Evolutionary conservation across 2,329 filamentous ascomycete species (phyloP), one percentile per base, ranked within the genome.

Genomic region (Orbilia quercus): DNA sequence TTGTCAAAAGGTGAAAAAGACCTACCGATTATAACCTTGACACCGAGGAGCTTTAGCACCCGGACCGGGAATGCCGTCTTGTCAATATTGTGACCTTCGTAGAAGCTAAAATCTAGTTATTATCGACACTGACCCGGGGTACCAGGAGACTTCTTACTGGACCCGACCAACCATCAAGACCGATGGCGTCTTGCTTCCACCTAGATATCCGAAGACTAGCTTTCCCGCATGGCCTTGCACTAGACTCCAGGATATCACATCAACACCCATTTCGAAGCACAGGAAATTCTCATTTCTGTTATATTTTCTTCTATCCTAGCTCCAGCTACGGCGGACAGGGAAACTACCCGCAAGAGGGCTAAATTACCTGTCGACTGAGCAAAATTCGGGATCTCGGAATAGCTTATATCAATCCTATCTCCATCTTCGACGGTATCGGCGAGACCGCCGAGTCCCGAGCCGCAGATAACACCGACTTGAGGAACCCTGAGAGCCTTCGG

Each of bases 41-140:
- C 82, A 22, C 86, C 87, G 7, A 90, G 80, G 0, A 86, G 79
- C 76, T 87, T 88, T 80, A 89, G 87, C 4, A 90, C 85, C 58
- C 88, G 84, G 9, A 88, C 85, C 23, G 88, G 87, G 77, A 89
- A 89, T 23, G 87, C 87, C 38, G 88, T 84, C 50, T 84, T 81
- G 60, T 87, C 83, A 81, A 89, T 87, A 1, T 84, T 83, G 78
- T 90, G 85, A 34, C 88, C 88, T 80, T 90, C 88, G 78, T 89
- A 90, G 80, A 87, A 89, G 80, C 87, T 89, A 71, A 60, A 44
- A 7, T 55, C 2, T 20, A 18, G 51, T 65, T 51, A 59, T 42
- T 64, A 71, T 59, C 14, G 47, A 58, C 22, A 66, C 31, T 22
- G 51, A 44, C 22, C 65, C 40, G 9, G 44, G 0, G 58, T 58